Evolutionary conservation across 1,284 basidiomycete species (phyloP), one percentile per base, ranked within the genome.

Genomic region (Rhizopogon hawkerae): DNA sequence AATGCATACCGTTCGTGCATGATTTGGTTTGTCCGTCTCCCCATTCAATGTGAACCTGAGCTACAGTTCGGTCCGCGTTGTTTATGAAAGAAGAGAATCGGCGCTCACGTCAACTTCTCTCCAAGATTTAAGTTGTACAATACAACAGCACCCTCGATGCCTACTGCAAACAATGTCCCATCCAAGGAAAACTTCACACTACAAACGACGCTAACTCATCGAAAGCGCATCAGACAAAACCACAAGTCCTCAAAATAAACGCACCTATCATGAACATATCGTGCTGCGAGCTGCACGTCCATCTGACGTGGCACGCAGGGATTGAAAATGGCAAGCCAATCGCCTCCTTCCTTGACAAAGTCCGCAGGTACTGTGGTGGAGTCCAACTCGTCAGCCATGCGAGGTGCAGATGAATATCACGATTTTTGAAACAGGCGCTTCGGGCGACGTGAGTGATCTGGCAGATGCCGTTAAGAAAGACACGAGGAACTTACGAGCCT

Each of bases 241-340:
- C 26, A 35, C 38, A 31, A 21, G 48, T 38, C 34, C 13, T 37
- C 48, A 43, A 38, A 8, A 47, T n/a, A 57, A 21, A 43, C 67
- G 35, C 29, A 70, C 68, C 57, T 58, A 6, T 58, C 48, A 45
- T 66, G 67, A 47, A 53, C 26, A 55, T 59, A 58, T 39, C 47
- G 50, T n/a, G 50, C 47, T 24, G 42, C 47, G 45, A 62, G 57
- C 46, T 64, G 64, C 38, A 68, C 59, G 47, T 69, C 65, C 68
- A 70, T 66, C 53, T 67, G 68, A 50, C 65, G 63, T 5, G 48
- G 62, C 13, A 58, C 65, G 31, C 58, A 55, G 38, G 67, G 57
- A 53, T 70, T 67, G 53, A 67, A 67, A 31, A 69, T 63, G 35
- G 62, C 66, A 1, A 68, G 50, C 65, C 68, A 67, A 2, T 68